phyloP scores from a whole-genome alignment of 331 rosid genomes.

The Pyrus hybrid region DNA sequence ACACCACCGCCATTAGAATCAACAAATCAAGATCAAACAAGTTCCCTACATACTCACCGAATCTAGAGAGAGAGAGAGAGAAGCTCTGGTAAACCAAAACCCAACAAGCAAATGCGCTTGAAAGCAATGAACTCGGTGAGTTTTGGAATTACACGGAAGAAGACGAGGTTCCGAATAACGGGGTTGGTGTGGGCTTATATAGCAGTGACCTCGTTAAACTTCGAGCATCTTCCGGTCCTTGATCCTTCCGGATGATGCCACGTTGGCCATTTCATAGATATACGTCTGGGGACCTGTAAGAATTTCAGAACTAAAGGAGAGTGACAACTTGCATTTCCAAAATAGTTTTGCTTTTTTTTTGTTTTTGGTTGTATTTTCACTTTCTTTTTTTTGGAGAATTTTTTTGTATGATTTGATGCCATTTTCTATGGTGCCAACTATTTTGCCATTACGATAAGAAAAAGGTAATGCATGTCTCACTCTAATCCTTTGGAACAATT shows the following conservation, averaged over 20 bases:
- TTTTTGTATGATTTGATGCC: not conserved
- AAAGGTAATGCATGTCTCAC: not conserved
- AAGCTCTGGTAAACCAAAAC: not conserved
- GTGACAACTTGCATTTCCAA: not conserved
- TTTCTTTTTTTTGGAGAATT: not conserved
- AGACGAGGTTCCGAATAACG: not conserved
- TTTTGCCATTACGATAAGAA: not conserved
- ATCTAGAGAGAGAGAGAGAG: not conserved
- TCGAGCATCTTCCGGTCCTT: conserved; percentile 26
- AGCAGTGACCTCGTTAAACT: conserved; percentile 15
- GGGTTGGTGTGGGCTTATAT: conserved; percentile 21
- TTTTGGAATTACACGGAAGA: too few relatives aligned
- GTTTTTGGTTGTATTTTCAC: too few relatives aligned
- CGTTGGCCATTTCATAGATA: conserved; percentile 15
- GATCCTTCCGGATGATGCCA: conserved; percentile 24
- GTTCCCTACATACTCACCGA: not conserved
- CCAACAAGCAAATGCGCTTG: not conserved
- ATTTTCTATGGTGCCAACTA: not conserved
- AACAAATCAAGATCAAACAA: not conserved
- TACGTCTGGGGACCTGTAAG: too few relatives aligned
- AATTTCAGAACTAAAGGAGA: too few relatives aligned
- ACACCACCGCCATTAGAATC: not conserved
- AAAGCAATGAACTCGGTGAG: not conserved
- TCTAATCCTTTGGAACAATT: not conserved
- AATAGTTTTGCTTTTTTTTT: not conserved